Base-by-base conservation (phyloP, 1,139 yeast genomes). In the Meyerozyma sp. region DNA sequence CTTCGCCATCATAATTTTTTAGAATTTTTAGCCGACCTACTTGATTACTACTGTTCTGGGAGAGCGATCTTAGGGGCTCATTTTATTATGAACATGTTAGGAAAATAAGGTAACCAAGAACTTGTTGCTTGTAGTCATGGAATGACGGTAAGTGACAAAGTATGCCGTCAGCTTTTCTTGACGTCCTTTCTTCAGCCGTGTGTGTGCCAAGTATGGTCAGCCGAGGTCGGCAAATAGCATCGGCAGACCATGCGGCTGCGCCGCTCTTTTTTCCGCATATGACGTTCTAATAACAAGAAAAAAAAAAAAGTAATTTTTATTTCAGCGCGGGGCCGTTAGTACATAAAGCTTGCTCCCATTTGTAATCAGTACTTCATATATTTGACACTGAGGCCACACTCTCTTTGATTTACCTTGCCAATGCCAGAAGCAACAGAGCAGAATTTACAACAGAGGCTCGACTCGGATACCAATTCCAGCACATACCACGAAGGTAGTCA, bases 401-500 rank as follows among this genome's bases (percentile, higher is more conserved):
- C 5, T 27, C 29, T n/a, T 27, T n/a, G 5, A 30, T 14, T 7
- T 8, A 13, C 10, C 3, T 30, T 16, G 16, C 20, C 2, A 6
- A 30, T 30, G 34, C 9, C 34, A n/a, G 16, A 13, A 13, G 34
- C 4, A 13, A 16, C 5, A 30, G 34, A 11, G 20, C 8, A 30
- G 3, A 11, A 27, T n/a, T n/a, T 13, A 5, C 29, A 8, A 13
- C 34, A 30, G 10, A 30, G 14, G 14, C 4, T 18, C 8, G 37
- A 34, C 26, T 34, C 37, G 14, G 26, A 21, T 9, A 20, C 37
- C 8, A 34, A 34, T 34, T 34, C 37, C 26, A 34, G 37, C 26
- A 9, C 25, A 4, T 34, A 34, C 26, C 37, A 34, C 10, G 37
- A 34, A 8, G 37, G 37, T 40, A 28, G 42, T 42, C 38, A 46